A percentile compares a stretch with the other conserved stretches of the same genome.
These are phyloP conservation scores for Epicoccum nigrum DNA, from an alignment of 2,329 filamentous ascomycete genomes.

Conservation along the genomic window DNA sequence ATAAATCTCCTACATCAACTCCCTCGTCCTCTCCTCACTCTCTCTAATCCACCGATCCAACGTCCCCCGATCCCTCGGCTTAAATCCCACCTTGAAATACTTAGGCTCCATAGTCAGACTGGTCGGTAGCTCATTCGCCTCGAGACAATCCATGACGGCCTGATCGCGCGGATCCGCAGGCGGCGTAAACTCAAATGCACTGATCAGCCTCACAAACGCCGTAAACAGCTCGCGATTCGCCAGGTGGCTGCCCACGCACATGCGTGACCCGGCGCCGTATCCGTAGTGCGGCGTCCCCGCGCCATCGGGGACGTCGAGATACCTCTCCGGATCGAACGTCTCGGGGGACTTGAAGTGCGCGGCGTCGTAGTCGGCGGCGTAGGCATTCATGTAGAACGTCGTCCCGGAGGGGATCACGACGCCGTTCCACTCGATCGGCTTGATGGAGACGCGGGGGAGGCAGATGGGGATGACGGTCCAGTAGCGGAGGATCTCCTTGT, in stretches of 20 bases:
- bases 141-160: conserved; percentile 53
- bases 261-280: conserved; percentile 55
- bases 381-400: conserved; percentile 80
- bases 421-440: conserved; percentile 72
- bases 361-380: conserved; percentile 75
- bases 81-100: conserved; percentile 57
- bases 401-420: conserved; percentile 74
- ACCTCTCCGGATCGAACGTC: conserved; percentile 73
- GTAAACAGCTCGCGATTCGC: conserved; percentile 52
- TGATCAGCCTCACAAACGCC: conserved; percentile 56
- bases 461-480: conserved; percentile 82
- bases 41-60: conserved; percentile 56
- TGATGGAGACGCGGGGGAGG: conserved; percentile 73
- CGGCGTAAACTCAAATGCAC: conserved; percentile 54
- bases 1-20: conserved; percentile 36
- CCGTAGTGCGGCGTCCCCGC: conserved; percentile 57
- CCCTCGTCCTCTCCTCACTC: conserved; percentile 54
- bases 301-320: conserved; percentile 58
- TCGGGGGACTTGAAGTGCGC: conserved; percentile 69
- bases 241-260: conserved; percentile 56
- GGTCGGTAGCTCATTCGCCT: conserved; percentile 55
- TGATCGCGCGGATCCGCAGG: conserved; percentile 49
- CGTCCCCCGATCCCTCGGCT: conserved; percentile 49
- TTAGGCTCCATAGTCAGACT: conserved; percentile 58
- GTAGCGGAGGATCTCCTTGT: conserved; percentile 79